Percentiles rank a stretch among this genome's conserved stretches.
These are phyloP conservation scores for Metarhizium album DNA, from an alignment of 2,329 filamentous ascomycete genomes.

Conservation along the genomic window DNA sequence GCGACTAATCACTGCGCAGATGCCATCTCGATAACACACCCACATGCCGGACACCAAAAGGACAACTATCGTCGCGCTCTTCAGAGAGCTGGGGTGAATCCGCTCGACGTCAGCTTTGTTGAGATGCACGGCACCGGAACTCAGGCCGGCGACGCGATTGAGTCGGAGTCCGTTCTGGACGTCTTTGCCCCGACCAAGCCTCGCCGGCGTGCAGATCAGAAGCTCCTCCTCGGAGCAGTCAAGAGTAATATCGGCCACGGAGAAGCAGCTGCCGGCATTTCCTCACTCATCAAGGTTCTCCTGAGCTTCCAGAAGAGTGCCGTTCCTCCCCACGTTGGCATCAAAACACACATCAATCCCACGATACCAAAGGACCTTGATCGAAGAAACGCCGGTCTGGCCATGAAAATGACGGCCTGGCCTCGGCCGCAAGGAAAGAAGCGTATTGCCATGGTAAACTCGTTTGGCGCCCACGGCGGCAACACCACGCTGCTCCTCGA, in stretches of 20 bases:
- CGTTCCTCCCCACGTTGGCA: constrained; percentile 55
- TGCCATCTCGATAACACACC: constrained; percentile 60
- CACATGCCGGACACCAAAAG: constrained; percentile 52
- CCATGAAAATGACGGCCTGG: constrained; percentile 11
- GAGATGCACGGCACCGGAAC: constrained; percentile 88
- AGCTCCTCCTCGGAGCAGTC: constrained; percentile 22
- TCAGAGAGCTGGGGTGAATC: constrained; percentile 60
- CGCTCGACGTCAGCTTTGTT: constrained; percentile 66
- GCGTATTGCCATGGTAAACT: constrained; percentile 46
- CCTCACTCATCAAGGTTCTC: constrained; percentile 47
- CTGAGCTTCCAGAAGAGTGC: constrained; percentile 45
- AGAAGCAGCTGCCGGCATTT: constrained; percentile 40
- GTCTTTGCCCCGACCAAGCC: constrained; percentile 22
- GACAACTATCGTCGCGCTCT: constrained; percentile 50
- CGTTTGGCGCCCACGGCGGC: constrained; percentile 61
- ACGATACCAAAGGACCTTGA: constrained; percentile 44
- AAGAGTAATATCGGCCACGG: constrained; percentile 55
- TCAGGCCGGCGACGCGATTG: constrained; percentile 70
- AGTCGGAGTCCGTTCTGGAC: constrained; percentile 65
- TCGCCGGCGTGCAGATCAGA: neutral
- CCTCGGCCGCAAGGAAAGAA: constrained; percentile 14
- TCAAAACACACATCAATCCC: constrained; percentile 51
- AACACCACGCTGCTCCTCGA: constrained; percentile 61
- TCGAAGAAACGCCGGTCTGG: constrained; percentile 44
- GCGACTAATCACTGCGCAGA: constrained; percentile 64